A percentile compares a stretch with the other conserved stretches of the same genome.
These are phyloP conservation scores for Lophium mytilinum DNA, from an alignment of 495 filamentous ascomycete genomes.

Conservation along the genomic window DNA sequence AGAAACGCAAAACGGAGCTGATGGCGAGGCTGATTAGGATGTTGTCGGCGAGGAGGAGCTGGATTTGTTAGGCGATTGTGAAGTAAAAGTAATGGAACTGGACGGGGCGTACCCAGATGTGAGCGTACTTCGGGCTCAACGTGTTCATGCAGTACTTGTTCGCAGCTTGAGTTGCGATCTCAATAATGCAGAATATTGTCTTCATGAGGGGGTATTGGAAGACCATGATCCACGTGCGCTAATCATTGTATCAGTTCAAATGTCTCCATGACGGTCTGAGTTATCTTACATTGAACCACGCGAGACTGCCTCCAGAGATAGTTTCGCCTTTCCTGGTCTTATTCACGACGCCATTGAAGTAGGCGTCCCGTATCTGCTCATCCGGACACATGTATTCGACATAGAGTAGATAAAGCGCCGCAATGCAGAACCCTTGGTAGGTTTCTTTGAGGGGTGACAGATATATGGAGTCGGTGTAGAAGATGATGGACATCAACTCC, in stretches of 20 bases:
- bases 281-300: too few relatives aligned
- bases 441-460: background rate
- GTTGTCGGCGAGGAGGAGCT: background rate
- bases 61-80: too few relatives aligned
- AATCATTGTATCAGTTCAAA: too few relatives aligned
- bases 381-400: constrained; percentile 1
- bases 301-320: background rate
- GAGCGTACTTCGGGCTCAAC: background rate
- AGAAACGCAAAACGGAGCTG: background rate
- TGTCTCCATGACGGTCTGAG: too few relatives aligned
- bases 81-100: too few relatives aligned
- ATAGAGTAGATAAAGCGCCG: background rate
- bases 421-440: background rate
- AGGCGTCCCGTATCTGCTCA: background rate
- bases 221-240: background rate
- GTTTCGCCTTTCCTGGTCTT: background rate
- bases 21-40: background rate
- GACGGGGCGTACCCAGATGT: background rate
- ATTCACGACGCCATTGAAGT: background rate
- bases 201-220: constrained; percentile 1
- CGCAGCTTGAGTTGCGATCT: background rate
- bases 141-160: background rate
- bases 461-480: background rate
- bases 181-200: background rate
- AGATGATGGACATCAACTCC: background rate